These are phyloP conservation scores for Solanum paucissectum DNA, from an alignment of 257 asterid genomes.

Conservation along the genomic window DNA sequence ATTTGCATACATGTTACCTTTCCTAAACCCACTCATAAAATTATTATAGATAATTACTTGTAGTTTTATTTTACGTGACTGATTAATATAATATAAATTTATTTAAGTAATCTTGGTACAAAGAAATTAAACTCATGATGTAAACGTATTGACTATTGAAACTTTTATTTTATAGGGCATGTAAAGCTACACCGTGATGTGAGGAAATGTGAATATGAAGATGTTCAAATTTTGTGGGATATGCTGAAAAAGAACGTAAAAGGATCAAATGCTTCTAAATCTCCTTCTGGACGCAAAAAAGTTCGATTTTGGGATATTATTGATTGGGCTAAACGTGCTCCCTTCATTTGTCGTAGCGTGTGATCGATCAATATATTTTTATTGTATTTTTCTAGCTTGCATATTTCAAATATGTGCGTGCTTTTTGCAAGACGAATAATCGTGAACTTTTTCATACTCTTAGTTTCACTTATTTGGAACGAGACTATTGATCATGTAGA, in stretches of 20 bases:
- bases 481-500: not conserved
- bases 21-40: too few relatives aligned
- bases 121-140: not conserved
- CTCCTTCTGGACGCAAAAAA: not conserved
- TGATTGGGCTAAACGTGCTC: conserved; percentile 23
- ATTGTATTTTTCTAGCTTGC: not conserved
- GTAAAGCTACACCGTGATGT: conserved; percentile 29
- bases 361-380: not conserved
- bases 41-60: not conserved
- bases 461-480: not conserved
- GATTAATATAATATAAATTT: not conserved
- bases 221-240: conserved; percentile 55
- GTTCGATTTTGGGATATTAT: conserved; percentile 12
- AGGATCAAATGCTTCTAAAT: not conserved
- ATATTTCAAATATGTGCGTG: not conserved
- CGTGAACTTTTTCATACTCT: not conserved
- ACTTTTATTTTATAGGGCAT: conserved; percentile 16
- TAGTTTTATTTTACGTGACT: not conserved
- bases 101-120: not conserved
- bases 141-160: not conserved
- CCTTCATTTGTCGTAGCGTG: conserved; percentile 19
- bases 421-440: not conserved
- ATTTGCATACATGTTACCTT: not conserved
- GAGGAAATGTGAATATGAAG: conserved; percentile 45
- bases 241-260: conserved; percentile 32